phyloP scores from a whole-genome alignment of 768 basidiomycete genomes.

The Rossbeevera mucosa region DNA sequence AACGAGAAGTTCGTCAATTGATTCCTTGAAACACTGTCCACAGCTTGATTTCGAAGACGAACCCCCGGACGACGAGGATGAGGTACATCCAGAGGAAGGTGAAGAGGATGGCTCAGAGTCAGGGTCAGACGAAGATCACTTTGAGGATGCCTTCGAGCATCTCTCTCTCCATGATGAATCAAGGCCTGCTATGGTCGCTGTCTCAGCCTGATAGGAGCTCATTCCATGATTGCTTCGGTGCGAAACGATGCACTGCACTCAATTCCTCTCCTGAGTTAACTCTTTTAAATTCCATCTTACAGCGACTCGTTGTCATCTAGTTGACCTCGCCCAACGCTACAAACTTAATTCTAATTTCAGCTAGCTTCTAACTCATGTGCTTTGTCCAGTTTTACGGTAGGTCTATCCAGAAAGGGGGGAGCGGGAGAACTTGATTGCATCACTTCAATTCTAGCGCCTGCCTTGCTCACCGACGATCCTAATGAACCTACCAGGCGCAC shows the following conservation, averaged over 20 bases:
- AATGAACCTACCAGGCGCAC: too few relatives aligned
- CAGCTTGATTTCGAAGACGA: constrained; percentile 86
- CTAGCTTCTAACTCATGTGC: too few relatives aligned
- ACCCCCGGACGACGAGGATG: constrained; percentile 42
- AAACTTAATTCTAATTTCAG: too few relatives aligned
- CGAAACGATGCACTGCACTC: not conserved
- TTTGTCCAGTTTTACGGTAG: too few relatives aligned
- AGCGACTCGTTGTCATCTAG: too few relatives aligned
- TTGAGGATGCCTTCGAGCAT: constrained; percentile 65
- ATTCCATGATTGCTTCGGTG: not conserved
- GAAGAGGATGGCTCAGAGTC: constrained; percentile 33
- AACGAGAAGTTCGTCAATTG: not conserved
- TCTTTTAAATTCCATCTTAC: not conserved
- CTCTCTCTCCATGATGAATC: constrained; percentile 34
- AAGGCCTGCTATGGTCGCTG: constrained; percentile 9
- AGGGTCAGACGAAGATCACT: constrained; percentile 39
- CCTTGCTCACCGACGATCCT: too few relatives aligned
- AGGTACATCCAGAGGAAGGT: constrained; percentile 23
- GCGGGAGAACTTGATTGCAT: too few relatives aligned
- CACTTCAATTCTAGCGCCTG: too few relatives aligned
- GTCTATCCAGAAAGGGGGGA: too few relatives aligned
- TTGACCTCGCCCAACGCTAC: too few relatives aligned
- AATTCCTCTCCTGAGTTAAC: too few relatives aligned
- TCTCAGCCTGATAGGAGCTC: constrained; percentile 13
- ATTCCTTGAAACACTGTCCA: not conserved